Evolutionary conservation across 768 basidiomycete genomes (phyloP), one percentile per base, ranked within the genome.

Genomic region (Mycena alexandri): DNA sequence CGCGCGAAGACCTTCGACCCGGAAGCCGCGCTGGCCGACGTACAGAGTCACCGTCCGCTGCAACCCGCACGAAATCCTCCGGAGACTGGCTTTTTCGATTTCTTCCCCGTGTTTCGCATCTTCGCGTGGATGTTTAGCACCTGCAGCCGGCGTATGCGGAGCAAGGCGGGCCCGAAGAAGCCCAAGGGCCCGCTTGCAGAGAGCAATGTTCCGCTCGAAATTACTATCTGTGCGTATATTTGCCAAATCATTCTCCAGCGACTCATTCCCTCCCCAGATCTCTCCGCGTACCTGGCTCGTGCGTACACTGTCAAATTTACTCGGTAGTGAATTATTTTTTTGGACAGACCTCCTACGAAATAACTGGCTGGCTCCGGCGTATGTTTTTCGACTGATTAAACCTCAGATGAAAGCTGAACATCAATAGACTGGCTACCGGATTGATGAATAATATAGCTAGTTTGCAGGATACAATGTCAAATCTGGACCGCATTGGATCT

Each of bases 1-100:
- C 76, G 75, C 65, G 73, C 74, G 21, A 75, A 76, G 50, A 78
- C 77, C 21, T 84, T 85, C 69, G 83, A 85, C 65, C 82, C 84
- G 36, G 85, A 85, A 68, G 72, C 75, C 21, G 83, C 80, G 54
- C 76, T 87, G 2, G 81, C 85, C 14, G 70, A 73, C 12, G 77
- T 87, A n/a, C 71, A 76, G 44, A 72, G 73, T 53, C 76, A 84
- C 68, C 76, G 83, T 65, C 79, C 84, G 71, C 72, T 84, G 19
- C 81, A 79, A 60, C 89, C 90, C 2, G 85, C 91, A 22, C 80
- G 89, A 36, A 88, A 86, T 75, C 90, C 90, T 0, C 90, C 90
- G 0, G 70, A 75, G n/a, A 66, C 80, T 11, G 77, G 81, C 1
- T 38, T 89, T 22, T 83, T 81, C 72, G 87, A 89, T 74, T 87